These are phyloP conservation scores for Deinandra increscens DNA, from an alignment of 129 eudicot species.

Conservation along the genomic window DNA sequence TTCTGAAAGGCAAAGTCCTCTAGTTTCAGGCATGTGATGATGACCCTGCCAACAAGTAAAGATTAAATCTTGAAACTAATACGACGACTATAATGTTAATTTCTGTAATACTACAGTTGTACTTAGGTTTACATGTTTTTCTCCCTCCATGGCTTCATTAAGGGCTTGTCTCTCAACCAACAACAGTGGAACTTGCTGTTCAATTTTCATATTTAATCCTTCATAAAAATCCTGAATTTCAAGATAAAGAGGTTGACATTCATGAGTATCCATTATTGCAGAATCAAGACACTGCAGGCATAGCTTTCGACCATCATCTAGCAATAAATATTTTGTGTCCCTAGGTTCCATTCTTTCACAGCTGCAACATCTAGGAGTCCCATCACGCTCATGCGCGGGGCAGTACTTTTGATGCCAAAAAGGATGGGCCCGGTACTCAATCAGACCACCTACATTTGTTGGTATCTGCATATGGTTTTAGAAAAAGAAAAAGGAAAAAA, in stretches of 20 bases:
- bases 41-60: conserved; percentile 65
- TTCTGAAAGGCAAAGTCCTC: conserved; percentile 99
- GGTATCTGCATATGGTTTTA: conserved; percentile 51
- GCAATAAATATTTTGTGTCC: conserved; percentile 59
- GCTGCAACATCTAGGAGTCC: conserved; percentile 95
- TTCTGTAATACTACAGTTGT: not conserved
- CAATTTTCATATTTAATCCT: conserved; percentile 87
- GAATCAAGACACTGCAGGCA: conserved; percentile 95
- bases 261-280: conserved; percentile 86
- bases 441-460: conserved; percentile 76
- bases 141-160: conserved; percentile 98
- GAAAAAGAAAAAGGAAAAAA: not conserved
- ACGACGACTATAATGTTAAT: not conserved
- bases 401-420: conserved; percentile 98
- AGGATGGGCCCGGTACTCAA: conserved; percentile 93
- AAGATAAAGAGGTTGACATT: conserved; percentile 89
- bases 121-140: conserved; percentile 56
- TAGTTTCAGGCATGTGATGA: conserved; percentile 93
- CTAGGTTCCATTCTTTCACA: conserved; percentile 96
- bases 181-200: conserved; percentile 81
- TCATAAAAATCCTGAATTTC: conserved; percentile 95
- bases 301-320: conserved; percentile 94
- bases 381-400: conserved; percentile 81
- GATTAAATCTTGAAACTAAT: not conserved
- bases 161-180: conserved; percentile 98